phyloP scores from a whole-genome alignment of 306 rosid species.

The Ochetophila trinervis region DNA sequence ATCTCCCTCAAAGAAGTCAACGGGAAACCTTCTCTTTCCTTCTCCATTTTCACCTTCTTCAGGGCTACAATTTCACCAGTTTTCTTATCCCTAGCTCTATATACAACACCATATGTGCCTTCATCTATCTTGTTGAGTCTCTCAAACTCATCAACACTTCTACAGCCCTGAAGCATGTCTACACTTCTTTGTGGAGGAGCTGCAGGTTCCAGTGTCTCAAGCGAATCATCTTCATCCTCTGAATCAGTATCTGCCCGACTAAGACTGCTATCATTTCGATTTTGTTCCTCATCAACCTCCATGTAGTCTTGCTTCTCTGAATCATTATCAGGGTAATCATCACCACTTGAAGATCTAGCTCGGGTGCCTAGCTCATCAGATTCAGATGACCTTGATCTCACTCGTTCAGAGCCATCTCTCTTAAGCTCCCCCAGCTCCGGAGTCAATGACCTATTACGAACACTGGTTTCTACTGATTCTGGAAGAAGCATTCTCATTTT shows the following conservation, averaged over 20 bases:
- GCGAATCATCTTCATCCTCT: slow-evolving; percentile 55
- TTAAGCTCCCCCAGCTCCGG: slow-evolving; percentile 54
- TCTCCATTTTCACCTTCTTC: slow-evolving; percentile 99
- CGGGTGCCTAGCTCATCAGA: slow-evolving; percentile 56
- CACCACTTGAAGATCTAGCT: slow-evolving; percentile 56
- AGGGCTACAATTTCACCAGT: slow-evolving; percentile 89
- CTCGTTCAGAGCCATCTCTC: slow-evolving; percentile 59
- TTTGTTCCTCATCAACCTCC: slow-evolving; percentile 57
- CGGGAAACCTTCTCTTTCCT: slow-evolving; percentile 97
- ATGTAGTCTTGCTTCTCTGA: slow-evolving; percentile 63
- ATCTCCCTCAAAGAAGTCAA: slow-evolving; percentile 98
- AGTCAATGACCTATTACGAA: slow-evolving; percentile 54
- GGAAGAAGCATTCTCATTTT: slow-evolving; percentile 43
- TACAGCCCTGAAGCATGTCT: slow-evolving; percentile 97
- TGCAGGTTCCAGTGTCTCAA: slow-evolving; percentile 52
- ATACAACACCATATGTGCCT: slow-evolving; percentile 98
- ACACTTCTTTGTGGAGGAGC: slow-evolving; percentile 66
- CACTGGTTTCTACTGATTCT: slow-evolving; percentile 42
- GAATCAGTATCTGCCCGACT: slow-evolving; percentile 59
- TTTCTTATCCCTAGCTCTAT: slow-evolving; percentile 91
- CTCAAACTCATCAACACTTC: slow-evolving; percentile 99
- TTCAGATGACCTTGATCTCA: slow-evolving; percentile 60
- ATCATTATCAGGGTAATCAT: slow-evolving; percentile 50
- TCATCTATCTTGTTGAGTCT: slow-evolving; percentile 96
- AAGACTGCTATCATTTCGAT: slow-evolving; percentile 41